phyloP scores from a whole-genome alignment of 257 asterid genomes.

The Parsonsia alboflavescens region DNA sequence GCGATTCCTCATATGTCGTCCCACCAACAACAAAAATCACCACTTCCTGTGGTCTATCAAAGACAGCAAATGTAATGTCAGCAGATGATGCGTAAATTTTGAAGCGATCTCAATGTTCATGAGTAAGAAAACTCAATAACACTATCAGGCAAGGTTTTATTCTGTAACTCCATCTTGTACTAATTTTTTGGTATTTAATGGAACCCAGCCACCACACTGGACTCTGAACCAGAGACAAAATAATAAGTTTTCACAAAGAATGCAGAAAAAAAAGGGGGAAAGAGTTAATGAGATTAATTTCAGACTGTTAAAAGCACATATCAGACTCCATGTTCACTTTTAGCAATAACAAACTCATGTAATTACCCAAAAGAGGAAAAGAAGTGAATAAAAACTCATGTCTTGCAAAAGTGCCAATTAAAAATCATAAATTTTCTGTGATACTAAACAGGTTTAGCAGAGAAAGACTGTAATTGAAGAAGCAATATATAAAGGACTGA shows the following conservation, averaged over 20 bases:
- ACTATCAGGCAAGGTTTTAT: not conserved
- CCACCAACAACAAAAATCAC: constrained; percentile 87
- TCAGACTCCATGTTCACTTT: not conserved
- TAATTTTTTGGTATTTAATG: not conserved
- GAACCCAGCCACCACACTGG: not conserved
- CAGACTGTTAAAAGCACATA: not conserved
- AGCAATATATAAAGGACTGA: not conserved
- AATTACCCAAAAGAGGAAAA: too few species aligned
- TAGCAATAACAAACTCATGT: not conserved
- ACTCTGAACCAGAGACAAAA: not conserved
- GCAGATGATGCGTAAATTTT: not conserved
- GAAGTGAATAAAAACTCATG: too few species aligned
- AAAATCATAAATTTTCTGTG: not conserved
- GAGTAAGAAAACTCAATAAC: not conserved
- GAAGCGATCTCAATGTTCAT: not conserved
- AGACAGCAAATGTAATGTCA: not conserved
- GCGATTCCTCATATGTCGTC: constrained; percentile 96
- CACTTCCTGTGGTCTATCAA: constrained; percentile 86
- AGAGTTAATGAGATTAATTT: not conserved
- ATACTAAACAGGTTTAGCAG: not conserved
- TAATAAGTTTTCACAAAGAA: not conserved
- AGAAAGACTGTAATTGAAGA: too few species aligned
- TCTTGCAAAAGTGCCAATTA: not conserved
- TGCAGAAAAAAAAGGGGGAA: not conserved
- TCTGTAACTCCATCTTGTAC: not conserved